phyloP scores from a whole-genome alignment of 176 grass and related monocot species.

The Ensete ventricosum region DNA sequence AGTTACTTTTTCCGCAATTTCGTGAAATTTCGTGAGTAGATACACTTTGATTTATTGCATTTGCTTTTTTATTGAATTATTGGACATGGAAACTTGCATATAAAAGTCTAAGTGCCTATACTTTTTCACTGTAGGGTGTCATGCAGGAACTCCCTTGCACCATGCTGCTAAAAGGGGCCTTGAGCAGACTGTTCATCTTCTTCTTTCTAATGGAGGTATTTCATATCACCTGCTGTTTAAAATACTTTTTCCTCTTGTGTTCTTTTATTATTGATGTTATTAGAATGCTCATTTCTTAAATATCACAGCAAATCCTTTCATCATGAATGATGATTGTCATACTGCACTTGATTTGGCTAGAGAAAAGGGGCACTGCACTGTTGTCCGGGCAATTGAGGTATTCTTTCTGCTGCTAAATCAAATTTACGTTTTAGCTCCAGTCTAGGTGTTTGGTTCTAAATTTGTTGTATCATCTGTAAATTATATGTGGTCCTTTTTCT shows the following conservation, averaged over 20 bases:
- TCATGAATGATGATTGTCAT: slow-evolving; percentile 81
- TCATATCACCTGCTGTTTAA: not conserved
- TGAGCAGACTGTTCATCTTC: slow-evolving; percentile 64
- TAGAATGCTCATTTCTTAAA: slow-evolving; percentile 6
- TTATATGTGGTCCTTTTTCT: not conserved
- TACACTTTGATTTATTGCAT: not conserved
- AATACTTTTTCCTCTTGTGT: not conserved
- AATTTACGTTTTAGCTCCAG: not conserved
- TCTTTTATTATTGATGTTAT: not conserved
- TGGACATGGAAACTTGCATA: not conserved
- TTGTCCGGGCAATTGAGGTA: slow-evolving; percentile 92
- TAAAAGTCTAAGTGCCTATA: not conserved
- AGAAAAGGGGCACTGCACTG: slow-evolving; percentile 82
- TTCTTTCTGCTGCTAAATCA: not conserved
- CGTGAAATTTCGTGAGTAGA: not conserved
- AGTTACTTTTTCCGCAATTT: not conserved
- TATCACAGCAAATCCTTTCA: slow-evolving; percentile 69
- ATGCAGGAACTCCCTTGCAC: slow-evolving; percentile 82
- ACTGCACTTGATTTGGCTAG: slow-evolving; percentile 91
- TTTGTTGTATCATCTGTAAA: not conserved
- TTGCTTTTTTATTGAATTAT: not conserved
- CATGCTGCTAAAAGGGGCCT: slow-evolving; percentile 90
- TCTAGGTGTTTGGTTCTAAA: not conserved
- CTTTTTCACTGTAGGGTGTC: slow-evolving; percentile 35
- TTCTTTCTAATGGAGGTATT: slow-evolving; percentile 81